Conservation (phyloP, 768 basidiomycete species). For the Lenzites betulinus region DNA sequence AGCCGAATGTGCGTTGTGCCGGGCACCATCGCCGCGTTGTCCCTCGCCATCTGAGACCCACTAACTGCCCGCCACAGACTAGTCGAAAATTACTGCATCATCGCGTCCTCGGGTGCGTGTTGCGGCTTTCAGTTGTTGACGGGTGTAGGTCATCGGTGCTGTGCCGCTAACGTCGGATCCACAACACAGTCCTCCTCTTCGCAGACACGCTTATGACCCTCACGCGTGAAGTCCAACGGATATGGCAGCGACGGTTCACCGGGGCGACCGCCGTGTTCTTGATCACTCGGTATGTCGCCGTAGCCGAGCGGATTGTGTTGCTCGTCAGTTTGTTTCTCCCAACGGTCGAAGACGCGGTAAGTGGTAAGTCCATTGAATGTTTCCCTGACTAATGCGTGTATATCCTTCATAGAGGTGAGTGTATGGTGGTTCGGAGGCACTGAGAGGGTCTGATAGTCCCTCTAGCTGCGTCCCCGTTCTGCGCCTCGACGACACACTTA, state of each 20-base stretch:
- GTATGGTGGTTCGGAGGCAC: not conserved
- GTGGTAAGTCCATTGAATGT: not conserved
- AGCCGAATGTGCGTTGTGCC: constrained; percentile 1
- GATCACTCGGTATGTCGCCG: constrained; percentile 18
- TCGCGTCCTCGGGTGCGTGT: constrained; percentile 13
- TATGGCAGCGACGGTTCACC: constrained; percentile 20
- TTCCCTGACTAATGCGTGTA: not conserved
- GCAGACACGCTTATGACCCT: constrained; percentile 16
- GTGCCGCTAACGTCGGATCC: not conserved
- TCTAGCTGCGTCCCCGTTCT: constrained; percentile 23
- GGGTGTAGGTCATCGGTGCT: not conserved
- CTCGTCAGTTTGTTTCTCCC: constrained; percentile 19
- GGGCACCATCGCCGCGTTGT: not conserved
- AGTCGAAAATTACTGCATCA: constrained; percentile 16
- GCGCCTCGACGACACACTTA: constrained; percentile 23
- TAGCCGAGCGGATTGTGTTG: constrained; percentile 21
- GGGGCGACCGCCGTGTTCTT: constrained; percentile 20
- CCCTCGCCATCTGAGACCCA: not conserved
- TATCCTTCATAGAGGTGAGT: constrained; percentile 3
- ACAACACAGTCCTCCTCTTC: constrained; percentile 11
- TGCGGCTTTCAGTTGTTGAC: not conserved
- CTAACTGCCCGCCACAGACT: not conserved
- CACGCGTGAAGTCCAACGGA: constrained; percentile 18
- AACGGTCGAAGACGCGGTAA: constrained; percentile 14
- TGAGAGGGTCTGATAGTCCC: not conserved